A percentile compares a stretch with the other conserved stretches of the same genome.
phyloP scores from a whole-genome alignment of 352 stramenopile species.

The Phytophthora boehmeriae region DNA sequence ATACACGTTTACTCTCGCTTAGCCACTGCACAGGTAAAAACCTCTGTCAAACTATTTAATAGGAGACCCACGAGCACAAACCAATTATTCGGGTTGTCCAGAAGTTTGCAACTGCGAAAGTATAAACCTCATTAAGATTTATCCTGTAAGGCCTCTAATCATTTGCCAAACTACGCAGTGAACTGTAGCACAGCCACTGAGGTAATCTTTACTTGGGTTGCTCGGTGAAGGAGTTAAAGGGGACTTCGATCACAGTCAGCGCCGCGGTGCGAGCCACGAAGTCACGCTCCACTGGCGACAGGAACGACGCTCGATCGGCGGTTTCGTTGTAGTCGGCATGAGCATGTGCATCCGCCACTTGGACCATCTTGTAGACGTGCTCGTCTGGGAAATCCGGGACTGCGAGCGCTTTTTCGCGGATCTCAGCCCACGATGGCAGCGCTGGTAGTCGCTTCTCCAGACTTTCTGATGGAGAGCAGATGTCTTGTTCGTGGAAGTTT shows the following conservation, averaged over 20 bases:
- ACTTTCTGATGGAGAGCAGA: conserved; percentile 14
- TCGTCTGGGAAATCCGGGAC: conserved; percentile 49
- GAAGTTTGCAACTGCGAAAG: too few species aligned
- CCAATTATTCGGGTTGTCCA: too few species aligned
- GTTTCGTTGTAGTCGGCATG: neutral
- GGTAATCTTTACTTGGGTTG: conserved; percentile 21
- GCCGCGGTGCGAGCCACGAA: conserved; percentile 45
- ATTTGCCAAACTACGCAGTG: too few species aligned
- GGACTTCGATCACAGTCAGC: conserved; percentile 37
- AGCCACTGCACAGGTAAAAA: too few species aligned
- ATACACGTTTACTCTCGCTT: too few species aligned
- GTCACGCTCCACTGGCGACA: conserved; percentile 44
- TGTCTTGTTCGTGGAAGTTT: conserved; percentile 34
- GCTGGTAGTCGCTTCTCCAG: conserved; percentile 28
- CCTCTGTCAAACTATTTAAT: too few species aligned
- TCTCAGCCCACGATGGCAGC: conserved; percentile 46
- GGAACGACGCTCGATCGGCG: conserved; percentile 12
- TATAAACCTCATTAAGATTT: too few species aligned
- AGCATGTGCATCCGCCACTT: conserved; percentile 49
- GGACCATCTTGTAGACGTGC: conserved; percentile 74
- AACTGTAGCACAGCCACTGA: too few species aligned
- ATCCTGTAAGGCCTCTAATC: too few species aligned
- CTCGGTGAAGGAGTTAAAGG: conserved; percentile 22
- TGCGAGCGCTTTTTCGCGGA: conserved; percentile 39
- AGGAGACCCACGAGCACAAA: too few species aligned